A percentile compares a stretch with the other conserved stretches of the same genome.
phyloP scores from a whole-genome alignment of 2,329 filamentous ascomycete species.

The Epichloe gansuensis region DNA sequence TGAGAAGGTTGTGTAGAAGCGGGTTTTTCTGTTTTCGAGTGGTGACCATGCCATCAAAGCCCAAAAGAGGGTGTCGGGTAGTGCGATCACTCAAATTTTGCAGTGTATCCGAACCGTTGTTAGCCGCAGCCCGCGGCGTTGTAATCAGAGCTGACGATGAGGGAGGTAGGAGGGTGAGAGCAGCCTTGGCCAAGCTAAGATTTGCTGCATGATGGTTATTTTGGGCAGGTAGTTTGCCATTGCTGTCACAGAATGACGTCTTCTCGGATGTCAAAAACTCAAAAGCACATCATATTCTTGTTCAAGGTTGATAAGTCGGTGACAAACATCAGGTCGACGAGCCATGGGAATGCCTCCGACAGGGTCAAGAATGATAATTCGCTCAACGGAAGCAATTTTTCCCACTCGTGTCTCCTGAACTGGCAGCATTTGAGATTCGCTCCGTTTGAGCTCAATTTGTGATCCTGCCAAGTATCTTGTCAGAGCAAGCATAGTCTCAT shows the following conservation, averaged over 20 bases:
- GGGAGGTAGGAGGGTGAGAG: slow-evolving; percentile 65
- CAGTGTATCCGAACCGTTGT: slow-evolving; percentile 10
- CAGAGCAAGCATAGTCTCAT: slow-evolving; percentile 63
- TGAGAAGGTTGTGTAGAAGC: slow-evolving; percentile 88
- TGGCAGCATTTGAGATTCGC: background rate
- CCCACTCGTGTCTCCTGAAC: slow-evolving; percentile 26
- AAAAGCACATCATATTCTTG: slow-evolving; percentile 70
- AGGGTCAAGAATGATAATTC: slow-evolving; percentile 80
- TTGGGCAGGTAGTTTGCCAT: background rate
- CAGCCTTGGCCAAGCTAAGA: slow-evolving; percentile 56
- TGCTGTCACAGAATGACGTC: slow-evolving; percentile 1
- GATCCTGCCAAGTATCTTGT: slow-evolving; percentile 64
- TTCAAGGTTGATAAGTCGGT: slow-evolving; percentile 75
- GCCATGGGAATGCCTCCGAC: slow-evolving; percentile 70
- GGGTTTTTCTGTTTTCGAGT: slow-evolving; percentile 58
- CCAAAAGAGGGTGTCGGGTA: slow-evolving; percentile 40
- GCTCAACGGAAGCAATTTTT: slow-evolving; percentile 56
- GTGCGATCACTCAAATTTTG: background rate
- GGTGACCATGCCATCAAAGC: slow-evolving; percentile 37
- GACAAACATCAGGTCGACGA: slow-evolving; percentile 22
- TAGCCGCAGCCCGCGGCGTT: slow-evolving; percentile 70
- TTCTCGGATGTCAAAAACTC: slow-evolving; percentile 38
- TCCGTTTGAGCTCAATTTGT: slow-evolving; percentile 24
- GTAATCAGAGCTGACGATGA: slow-evolving; percentile 83
- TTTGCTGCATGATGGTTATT: slow-evolving; percentile 50